phyloP scores from a whole-genome alignment of 2,329 filamentous ascomycete species.

The Aplosporella prunicola region DNA sequence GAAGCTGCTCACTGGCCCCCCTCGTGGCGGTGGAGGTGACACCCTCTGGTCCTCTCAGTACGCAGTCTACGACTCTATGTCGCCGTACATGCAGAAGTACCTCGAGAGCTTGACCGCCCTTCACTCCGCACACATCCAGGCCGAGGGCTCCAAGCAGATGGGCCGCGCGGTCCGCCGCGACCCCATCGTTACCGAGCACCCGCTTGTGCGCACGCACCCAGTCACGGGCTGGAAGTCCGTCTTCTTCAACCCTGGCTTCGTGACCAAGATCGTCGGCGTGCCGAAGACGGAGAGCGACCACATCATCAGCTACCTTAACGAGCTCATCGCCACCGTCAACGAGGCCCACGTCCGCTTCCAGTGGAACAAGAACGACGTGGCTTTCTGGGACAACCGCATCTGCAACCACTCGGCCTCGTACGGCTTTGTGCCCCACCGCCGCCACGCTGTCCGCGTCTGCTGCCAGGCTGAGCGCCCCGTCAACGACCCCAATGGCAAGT shows the following conservation, averaged over 20 bases:
- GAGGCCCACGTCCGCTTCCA: slow-evolving; percentile 60
- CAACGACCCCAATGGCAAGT: slow-evolving; percentile 35
- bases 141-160: slow-evolving; percentile 39
- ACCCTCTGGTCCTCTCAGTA: slow-evolving; percentile 51
- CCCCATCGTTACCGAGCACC: slow-evolving; percentile 46
- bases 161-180: slow-evolving; percentile 45
- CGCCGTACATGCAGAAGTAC: slow-evolving; percentile 47
- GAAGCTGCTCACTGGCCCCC: slow-evolving; percentile 45
- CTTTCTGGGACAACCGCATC: slow-evolving; percentile 58
- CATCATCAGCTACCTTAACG: slow-evolving; percentile 44
- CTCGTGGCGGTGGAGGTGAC: slow-evolving; percentile 47
- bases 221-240: slow-evolving; percentile 54
- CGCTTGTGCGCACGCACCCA: slow-evolving; percentile 49
- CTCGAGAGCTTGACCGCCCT: slow-evolving; percentile 48
- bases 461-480: slow-evolving; percentile 39
- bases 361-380: slow-evolving; percentile 56
- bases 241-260: slow-evolving; percentile 51
- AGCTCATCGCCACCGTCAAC: slow-evolving; percentile 48
- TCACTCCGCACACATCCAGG: slow-evolving; percentile 47
- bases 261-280: slow-evolving; percentile 49
- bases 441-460: slow-evolving; percentile 45
- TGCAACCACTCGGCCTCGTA: slow-evolving; percentile 48
- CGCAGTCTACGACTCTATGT: slow-evolving; percentile 49
- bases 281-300: slow-evolving; percentile 47
- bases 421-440: slow-evolving; percentile 47